These are phyloP conservation scores for Plasmodium coatneyi DNA, from an alignment of 169 alveolate genomes.

Conservation along the genomic window DNA sequence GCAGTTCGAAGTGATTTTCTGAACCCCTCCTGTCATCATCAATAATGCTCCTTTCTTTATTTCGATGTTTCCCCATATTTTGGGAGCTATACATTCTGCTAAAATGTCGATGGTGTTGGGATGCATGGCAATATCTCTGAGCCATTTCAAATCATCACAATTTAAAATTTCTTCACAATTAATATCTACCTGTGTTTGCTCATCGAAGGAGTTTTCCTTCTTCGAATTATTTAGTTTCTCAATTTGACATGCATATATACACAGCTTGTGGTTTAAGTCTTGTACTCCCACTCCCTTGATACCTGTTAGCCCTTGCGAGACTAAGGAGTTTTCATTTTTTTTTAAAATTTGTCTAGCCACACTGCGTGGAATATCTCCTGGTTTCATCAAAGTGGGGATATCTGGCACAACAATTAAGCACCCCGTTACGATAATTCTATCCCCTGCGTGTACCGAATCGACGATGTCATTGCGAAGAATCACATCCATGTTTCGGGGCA, in stretches of 20 bases:
- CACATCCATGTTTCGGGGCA: slow-evolving; percentile 97
- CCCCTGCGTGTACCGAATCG: slow-evolving; percentile 98
- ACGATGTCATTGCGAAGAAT: slow-evolving; percentile 94
- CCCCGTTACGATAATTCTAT: slow-evolving; percentile 93
- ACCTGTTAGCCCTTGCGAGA: slow-evolving; percentile 93
- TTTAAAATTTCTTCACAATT: slow-evolving; percentile 82
- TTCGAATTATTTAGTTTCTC: slow-evolving; percentile 79
- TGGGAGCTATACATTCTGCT: slow-evolving; percentile 94
- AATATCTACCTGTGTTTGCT: slow-evolving; percentile 77
- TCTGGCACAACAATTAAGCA: slow-evolving; percentile 97
- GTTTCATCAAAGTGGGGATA: slow-evolving; percentile 93
- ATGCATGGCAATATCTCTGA: slow-evolving; percentile 82
- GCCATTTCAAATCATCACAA: slow-evolving; percentile 83
- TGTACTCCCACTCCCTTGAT: slow-evolving; percentile 95
- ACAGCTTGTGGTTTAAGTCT: slow-evolving; percentile 93
- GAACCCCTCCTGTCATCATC: slow-evolving; percentile 97
- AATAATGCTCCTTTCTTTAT: slow-evolving; percentile 97
- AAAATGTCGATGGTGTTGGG: slow-evolving; percentile 88
- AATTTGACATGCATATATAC: slow-evolving; percentile 90
- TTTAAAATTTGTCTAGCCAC: slow-evolving; percentile 80
- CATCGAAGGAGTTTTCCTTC: slow-evolving; percentile 72
- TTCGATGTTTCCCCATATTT: slow-evolving; percentile 96
- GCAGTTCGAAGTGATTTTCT: slow-evolving; percentile 94
- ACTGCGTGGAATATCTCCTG: slow-evolving; percentile 93
- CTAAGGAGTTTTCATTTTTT: slow-evolving; percentile 79